phyloP scores from a whole-genome alignment of 345 rosid species.

The Citrus cavaleriei region DNA sequence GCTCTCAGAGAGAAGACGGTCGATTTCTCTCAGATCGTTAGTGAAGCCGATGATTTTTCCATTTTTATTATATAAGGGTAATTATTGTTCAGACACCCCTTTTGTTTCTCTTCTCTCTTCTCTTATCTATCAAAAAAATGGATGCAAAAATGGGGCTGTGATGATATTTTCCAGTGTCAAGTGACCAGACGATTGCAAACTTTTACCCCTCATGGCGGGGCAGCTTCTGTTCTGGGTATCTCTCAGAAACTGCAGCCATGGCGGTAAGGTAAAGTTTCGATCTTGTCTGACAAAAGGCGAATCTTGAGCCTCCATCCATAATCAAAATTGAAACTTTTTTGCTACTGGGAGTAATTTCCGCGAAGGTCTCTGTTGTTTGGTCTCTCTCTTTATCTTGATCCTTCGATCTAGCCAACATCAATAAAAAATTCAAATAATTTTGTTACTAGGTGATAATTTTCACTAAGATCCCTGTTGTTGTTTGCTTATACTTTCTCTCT shows the following conservation, averaged over 20 bases:
- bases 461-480: no score
- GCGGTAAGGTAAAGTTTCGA: not conserved
- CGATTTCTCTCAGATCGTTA: not conserved
- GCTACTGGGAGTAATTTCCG: not conserved
- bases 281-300: conserved; percentile 1
- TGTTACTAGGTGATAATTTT: no score
- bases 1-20: conserved; percentile 8
- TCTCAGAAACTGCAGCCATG: not conserved
- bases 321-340: not conserved
- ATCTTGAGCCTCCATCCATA: not conserved
- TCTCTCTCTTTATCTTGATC: no score
- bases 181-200: not conserved
- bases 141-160: not conserved
- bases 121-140: not conserved
- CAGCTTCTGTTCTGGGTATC: not conserved
- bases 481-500: no score
- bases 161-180: not conserved
- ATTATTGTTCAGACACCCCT: not conserved
- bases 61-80: no score
- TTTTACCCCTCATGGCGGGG: not conserved
- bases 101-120: not conserved
- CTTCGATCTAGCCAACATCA: no score
- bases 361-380: no score
- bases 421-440: no score
- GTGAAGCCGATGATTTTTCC: conserved; percentile 14